phyloP scores from a whole-genome alignment of 1,139 yeast species.

The Taiozyma sp. region DNA sequence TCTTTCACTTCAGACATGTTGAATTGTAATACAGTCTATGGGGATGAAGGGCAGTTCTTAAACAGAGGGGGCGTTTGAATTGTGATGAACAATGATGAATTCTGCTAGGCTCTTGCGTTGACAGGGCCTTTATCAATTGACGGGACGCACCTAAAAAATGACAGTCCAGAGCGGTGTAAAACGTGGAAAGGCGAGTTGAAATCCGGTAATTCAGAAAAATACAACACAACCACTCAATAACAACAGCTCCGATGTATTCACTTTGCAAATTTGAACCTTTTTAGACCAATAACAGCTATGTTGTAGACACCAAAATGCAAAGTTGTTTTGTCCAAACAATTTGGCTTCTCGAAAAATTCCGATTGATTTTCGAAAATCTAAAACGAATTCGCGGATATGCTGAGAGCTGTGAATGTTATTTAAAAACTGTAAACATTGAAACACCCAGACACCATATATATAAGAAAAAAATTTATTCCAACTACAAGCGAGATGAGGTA shows the following conservation, averaged over 20 bases:
- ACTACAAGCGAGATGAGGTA: neutral
- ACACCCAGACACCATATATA: slow-evolving; percentile 1
- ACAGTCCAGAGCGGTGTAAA: neutral
- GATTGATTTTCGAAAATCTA: neutral
- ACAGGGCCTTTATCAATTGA: neutral
- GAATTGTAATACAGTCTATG: neutral
- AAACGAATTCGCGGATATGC: neutral
- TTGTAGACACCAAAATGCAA: neutral
- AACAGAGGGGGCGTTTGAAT: neutral
- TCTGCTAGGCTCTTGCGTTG: neutral
- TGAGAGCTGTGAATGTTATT: too few species aligned
- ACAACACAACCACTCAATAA: neutral
- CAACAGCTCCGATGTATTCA: neutral
- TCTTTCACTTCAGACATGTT: neutral
- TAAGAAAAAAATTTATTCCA: neutral
- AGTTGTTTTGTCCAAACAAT: neutral
- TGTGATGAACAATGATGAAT: neutral
- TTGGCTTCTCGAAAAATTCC: neutral
- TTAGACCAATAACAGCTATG: neutral
- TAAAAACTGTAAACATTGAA: neutral
- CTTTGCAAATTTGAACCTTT: neutral
- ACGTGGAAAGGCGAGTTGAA: neutral
- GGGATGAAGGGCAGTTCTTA: neutral
- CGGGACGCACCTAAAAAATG: neutral
- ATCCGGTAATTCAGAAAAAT: neutral